These are phyloP conservation scores for Myriosclerotinia duriaeana DNA, from an alignment of 2,329 filamentous ascomycete genomes.

Conservation along the genomic window DNA sequence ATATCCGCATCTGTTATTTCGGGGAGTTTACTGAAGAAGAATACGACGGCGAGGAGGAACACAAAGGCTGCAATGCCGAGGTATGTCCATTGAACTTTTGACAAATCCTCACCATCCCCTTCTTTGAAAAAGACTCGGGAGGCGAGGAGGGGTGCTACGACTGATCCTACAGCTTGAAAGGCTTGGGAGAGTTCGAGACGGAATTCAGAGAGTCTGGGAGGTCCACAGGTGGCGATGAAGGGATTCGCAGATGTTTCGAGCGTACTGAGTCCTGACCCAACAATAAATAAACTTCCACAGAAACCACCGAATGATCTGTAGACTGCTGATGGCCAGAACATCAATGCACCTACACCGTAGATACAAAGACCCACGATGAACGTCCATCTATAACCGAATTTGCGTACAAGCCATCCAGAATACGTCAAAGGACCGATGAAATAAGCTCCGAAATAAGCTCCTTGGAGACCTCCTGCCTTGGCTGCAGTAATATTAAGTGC, in stretches of 20 bases:
- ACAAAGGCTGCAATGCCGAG: slow-evolving; percentile 74
- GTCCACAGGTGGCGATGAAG: slow-evolving; percentile 69
- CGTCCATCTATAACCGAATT: slow-evolving; percentile 73
- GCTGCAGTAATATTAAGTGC: slow-evolving; percentile 60
- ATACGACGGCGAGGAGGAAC: slow-evolving; percentile 65
- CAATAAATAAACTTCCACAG: slow-evolving; percentile 55
- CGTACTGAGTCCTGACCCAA: slow-evolving; percentile 72
- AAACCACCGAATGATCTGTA: slow-evolving; percentile 33
- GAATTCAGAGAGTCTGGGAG: slow-evolving; percentile 69
- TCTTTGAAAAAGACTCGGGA: slow-evolving; percentile 67
- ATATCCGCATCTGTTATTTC: slow-evolving; percentile 52
- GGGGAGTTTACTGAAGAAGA: slow-evolving; percentile 65
- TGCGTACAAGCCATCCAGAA: slow-evolving; percentile 68
- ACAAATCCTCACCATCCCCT: slow-evolving; percentile 41
- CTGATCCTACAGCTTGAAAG: slow-evolving; percentile 70
- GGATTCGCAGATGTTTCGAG: slow-evolving; percentile 80
- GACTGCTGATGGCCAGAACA: slow-evolving; percentile 79
- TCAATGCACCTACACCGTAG: slow-evolving; percentile 72
- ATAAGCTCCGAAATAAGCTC: slow-evolving; percentile 71
- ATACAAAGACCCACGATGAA: slow-evolving; percentile 75
- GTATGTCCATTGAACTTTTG: slow-evolving; percentile 79
- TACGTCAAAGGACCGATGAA: slow-evolving; percentile 64
- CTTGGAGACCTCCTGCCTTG: slow-evolving; percentile 64
- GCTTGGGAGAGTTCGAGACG: slow-evolving; percentile 73
- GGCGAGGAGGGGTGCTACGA: slow-evolving; percentile 70